phyloP scores from a whole-genome alignment of 306 rosid species.

The Cicer judaicum region DNA sequence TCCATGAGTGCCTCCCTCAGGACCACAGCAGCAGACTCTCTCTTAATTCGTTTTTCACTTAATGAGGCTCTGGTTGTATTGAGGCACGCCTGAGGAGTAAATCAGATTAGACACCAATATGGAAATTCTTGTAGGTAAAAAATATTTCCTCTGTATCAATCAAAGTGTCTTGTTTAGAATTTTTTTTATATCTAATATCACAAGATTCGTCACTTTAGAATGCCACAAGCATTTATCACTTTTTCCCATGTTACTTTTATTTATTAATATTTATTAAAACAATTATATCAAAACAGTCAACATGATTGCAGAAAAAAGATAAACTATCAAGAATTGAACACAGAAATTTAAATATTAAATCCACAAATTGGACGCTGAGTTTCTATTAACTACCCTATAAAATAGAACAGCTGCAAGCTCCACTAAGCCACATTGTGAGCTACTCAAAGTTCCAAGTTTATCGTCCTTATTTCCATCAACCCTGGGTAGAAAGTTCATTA shows the following conservation, averaged over 20 bases:
- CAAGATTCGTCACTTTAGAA: neutral
- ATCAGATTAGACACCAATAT: slow-evolving; percentile 43
- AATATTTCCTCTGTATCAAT: neutral
- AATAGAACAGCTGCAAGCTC: slow-evolving; percentile 87
- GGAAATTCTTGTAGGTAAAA: slow-evolving; percentile 16
- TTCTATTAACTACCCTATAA: slow-evolving; percentile 63
- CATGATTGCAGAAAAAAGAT: slow-evolving; percentile 17
- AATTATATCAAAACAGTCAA: slow-evolving; percentile 24
- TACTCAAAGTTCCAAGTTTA: slow-evolving; percentile 75
- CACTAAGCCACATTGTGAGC: slow-evolving; percentile 74
- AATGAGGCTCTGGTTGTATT: slow-evolving; percentile 62
- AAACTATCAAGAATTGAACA: neutral
- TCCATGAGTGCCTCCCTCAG: slow-evolving; percentile 76
- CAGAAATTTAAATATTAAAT: slow-evolving; percentile 24
- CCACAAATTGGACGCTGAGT: slow-evolving; percentile 19
- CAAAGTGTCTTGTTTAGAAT: neutral
- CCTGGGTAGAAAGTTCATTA: slow-evolving; percentile 56
- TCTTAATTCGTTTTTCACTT: slow-evolving; percentile 78
- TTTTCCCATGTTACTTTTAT: neutral
- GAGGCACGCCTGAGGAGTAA: slow-evolving; percentile 72
- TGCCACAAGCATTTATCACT: neutral
- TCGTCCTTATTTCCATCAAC: slow-evolving; percentile 78
- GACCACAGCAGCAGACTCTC: slow-evolving; percentile 73
- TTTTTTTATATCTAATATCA: neutral
- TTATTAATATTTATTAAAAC: neutral